These are phyloP conservation scores for Prunus kanzakura DNA, from an alignment of 306 rosid genomes.

Conservation along the genomic window DNA sequence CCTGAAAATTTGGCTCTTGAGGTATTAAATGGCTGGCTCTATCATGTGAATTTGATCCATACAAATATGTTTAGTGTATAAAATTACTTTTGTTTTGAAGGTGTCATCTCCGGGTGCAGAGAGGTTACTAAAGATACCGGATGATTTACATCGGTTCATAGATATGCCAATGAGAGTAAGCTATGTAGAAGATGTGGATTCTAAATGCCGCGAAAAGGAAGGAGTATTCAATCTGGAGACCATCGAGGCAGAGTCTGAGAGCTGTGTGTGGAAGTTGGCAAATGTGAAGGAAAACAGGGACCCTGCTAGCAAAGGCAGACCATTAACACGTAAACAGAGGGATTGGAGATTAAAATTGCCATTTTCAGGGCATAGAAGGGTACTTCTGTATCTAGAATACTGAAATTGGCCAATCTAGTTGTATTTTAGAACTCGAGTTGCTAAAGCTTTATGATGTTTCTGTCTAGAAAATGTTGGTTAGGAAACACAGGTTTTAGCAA, in stretches of 20 bases:
- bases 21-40: conserved; percentile 41
- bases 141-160: conserved; percentile 69
- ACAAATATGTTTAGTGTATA: conserved; percentile 19
- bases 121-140: conserved; percentile 78
- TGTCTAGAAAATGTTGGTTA: not conserved
- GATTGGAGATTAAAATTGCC: conserved; percentile 91
- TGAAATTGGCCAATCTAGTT: conserved; percentile 26
- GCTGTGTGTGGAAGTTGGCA: conserved; percentile 89
- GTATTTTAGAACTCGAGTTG: conserved; percentile 15
- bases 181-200: conserved; percentile 47
- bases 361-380: conserved; percentile 57
- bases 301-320: conserved; percentile 69
- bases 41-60: conserved; percentile 1
- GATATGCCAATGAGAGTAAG: conserved; percentile 73
- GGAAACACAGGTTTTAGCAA: conserved; percentile 2
- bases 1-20: conserved; percentile 80
- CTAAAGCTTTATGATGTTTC: not conserved
- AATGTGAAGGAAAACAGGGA: conserved; percentile 76
- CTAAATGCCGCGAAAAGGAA: conserved; percentile 45
- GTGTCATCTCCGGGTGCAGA: conserved; percentile 92
- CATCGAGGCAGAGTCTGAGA: conserved; percentile 50
- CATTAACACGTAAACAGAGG: conserved; percentile 69
- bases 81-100: conserved; percentile 39
- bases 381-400: conserved; percentile 55
- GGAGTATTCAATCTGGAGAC: conserved; percentile 63